Evolutionary conservation across 2,329 filamentous ascomycete species (phyloP).

Genomic region (Neophaeococcomyces aloes): DNA sequence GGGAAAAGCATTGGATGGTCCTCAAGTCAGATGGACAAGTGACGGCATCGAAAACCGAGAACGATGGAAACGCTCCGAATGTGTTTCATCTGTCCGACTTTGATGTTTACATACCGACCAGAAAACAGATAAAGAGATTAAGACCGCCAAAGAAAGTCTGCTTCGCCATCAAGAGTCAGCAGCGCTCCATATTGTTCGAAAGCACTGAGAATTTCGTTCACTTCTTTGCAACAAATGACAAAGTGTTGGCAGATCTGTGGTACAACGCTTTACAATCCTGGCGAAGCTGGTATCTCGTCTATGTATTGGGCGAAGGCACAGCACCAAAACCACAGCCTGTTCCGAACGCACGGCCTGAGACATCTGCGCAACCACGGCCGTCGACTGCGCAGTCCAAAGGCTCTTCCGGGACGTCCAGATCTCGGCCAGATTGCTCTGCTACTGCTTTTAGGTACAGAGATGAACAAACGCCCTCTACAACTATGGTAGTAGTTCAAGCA

Average conservation of each 20-base stretch:
- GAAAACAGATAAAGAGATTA: slow-evolving; percentile 58
- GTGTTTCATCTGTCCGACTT: slow-evolving; percentile 85
- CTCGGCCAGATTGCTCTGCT: slow-evolving; percentile 51
- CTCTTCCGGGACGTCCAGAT: slow-evolving; percentile 53
- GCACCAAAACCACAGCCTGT: slow-evolving; percentile 13
- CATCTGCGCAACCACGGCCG: neutral
- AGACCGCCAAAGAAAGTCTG: slow-evolving; percentile 77
- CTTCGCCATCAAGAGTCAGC: slow-evolving; percentile 83
- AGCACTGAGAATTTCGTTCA: slow-evolving; percentile 80
- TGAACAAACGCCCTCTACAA: neutral
- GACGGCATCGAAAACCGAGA: slow-evolving; percentile 61
- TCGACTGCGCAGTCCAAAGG: slow-evolving; percentile 32
- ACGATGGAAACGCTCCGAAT: slow-evolving; percentile 41
- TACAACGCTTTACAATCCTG: slow-evolving; percentile 63
- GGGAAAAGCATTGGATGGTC: slow-evolving; percentile 75
- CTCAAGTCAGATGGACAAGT: slow-evolving; percentile 64
- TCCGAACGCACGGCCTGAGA: slow-evolving; percentile 13
- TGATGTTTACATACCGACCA: slow-evolving; percentile 73
- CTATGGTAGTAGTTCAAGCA: neutral
- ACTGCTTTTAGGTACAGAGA: neutral
- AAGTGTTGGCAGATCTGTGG: slow-evolving; percentile 55
- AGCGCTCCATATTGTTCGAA: slow-evolving; percentile 74
- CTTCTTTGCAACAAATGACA: slow-evolving; percentile 76
- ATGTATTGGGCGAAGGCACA: slow-evolving; percentile 52
- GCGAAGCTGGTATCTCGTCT: slow-evolving; percentile 85